A percentile compares a stretch with the other conserved stretches of the same genome.
Evolutionary conservation across 257 asterid genomes (phyloP).

Genomic region (Penstemon newberryi): DNA sequence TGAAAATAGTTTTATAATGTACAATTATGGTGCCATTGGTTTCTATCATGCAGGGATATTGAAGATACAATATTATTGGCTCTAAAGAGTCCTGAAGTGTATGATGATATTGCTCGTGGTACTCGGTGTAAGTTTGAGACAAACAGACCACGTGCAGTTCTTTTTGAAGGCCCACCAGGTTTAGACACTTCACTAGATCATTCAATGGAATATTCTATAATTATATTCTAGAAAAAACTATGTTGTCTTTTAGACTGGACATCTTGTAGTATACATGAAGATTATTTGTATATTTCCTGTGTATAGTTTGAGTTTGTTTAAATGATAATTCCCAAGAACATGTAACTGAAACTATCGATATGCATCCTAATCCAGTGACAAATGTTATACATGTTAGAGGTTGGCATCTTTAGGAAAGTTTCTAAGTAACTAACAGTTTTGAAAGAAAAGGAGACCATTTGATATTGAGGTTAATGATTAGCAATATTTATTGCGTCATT

Average conservation of each 20-base stretch:
- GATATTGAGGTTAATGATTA: not conserved
- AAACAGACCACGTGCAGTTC: constrained; percentile 94
- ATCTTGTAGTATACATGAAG: not conserved
- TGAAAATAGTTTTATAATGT: not conserved
- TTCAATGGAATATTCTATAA: not conserved
- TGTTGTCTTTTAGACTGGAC: not conserved
- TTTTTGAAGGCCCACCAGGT: constrained; percentile 99
- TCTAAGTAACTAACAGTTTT: not conserved
- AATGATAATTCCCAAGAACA: not conserved
- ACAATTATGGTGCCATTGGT: constrained; percentile 24
- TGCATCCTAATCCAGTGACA: not conserved
- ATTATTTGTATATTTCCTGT: not conserved
- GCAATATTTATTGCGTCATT: not conserved
- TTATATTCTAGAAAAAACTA: not conserved
- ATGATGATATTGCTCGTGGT: constrained; percentile 92
- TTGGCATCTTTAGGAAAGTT: not conserved
- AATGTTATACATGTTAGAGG: no score
- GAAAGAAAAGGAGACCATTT: not conserved
- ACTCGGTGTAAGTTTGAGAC: constrained; percentile 93
- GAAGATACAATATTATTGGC: constrained; percentile 94
- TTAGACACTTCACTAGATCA: constrained; percentile 29
- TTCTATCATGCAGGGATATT: constrained; percentile 54
- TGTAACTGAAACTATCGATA: not conserved
- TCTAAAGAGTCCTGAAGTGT: constrained; percentile 87
- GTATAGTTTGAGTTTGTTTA: not conserved